Evolutionary conservation across 176 grass and related monocot genomes (phyloP).

Genomic region (Oryza officinalis): DNA sequence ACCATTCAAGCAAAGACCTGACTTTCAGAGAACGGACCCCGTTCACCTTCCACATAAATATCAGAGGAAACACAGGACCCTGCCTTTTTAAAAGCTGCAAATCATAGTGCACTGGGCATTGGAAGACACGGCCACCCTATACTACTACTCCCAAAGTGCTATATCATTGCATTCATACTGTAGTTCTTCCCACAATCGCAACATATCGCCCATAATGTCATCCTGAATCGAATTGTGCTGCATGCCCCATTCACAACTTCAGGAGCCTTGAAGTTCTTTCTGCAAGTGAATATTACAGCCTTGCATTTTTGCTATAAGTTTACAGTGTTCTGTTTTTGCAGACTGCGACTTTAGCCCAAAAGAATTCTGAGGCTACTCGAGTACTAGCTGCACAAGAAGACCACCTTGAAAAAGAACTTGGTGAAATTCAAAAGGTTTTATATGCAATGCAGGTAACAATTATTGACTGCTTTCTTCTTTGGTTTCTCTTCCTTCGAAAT

Average conservation of each 20-base stretch:
- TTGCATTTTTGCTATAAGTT: not conserved
- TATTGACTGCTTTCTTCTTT: not conserved
- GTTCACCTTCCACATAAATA: not conserved
- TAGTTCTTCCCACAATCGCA: not conserved
- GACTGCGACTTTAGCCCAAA: constrained; percentile 66
- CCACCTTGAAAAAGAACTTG: constrained; percentile 65
- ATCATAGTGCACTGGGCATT: not conserved
- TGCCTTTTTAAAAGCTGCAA: not conserved
- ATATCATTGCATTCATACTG: not conserved
- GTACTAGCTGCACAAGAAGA: constrained; percentile 63
- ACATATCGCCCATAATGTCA: not conserved
- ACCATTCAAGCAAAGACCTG: not conserved
- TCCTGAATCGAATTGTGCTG: not conserved
- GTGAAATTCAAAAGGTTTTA: constrained; percentile 70
- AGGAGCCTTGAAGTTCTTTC: not conserved
- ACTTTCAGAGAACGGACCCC: not conserved
- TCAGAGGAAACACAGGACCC: not conserved
- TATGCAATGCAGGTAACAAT: constrained; percentile 76
- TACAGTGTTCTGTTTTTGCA: constrained; percentile 8
- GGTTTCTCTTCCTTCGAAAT: not conserved
- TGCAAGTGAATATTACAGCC: not conserved
- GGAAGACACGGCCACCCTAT: not conserved
- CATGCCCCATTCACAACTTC: not conserved
- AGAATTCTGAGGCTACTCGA: constrained; percentile 74
- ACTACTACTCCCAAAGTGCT: not conserved